Base-by-base conservation (phyloP, 169 alveolate genomes). In the Hammondia hammondi region DNA sequence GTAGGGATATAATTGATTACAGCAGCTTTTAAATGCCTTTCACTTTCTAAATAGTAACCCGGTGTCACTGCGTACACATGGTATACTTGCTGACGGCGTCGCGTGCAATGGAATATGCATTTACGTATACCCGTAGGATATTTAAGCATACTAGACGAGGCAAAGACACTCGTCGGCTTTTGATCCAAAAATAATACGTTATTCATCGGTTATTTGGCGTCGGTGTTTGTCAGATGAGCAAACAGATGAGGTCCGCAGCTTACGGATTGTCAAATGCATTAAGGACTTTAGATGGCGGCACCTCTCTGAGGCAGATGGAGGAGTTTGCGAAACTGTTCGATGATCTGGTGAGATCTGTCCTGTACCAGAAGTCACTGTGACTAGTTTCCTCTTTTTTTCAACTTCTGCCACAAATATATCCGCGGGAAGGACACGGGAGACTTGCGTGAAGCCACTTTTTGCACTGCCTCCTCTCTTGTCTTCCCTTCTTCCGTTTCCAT, bases 311-410 rank as follows among this genome's bases (percentile, higher is more conserved):
- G 85, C 92, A 97, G 39, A 97, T 97, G 97, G 97, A 95, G 48
- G 81, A 96, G 5, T 97, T 97, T 88, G 98, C 97, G 85, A 97
- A 95, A 46, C 95, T 96, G 88, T 97, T 97, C 90, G 98, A 97
- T 87, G 97, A 97, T 73, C 90, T 97, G 88, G 98, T 92, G 57
- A 46, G 82, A 32, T 2, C 39, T 73, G 39, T 29, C 32, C 85
- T 24, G 14, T 19, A 29, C n/a, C 1, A 67, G 81, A 39, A 39
- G 43, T 39, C 43, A 39, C 43, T 39, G 0, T 39, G 43, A 39
- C 3, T 39, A 2, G 43, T 39, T 39, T 39, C 43, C 43, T 27
- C 73, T 67, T 67, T 67, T 1, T 17, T 67, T 67, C 32, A 17
- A 21, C 29, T 27, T 21, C 29, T 17, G 19, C 73, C 73, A 21